Evolutionary conservation across 1,284 basidiomycete genomes (phyloP), one percentile per base, ranked within the genome.

Genomic region (Tilletia caries): DNA sequence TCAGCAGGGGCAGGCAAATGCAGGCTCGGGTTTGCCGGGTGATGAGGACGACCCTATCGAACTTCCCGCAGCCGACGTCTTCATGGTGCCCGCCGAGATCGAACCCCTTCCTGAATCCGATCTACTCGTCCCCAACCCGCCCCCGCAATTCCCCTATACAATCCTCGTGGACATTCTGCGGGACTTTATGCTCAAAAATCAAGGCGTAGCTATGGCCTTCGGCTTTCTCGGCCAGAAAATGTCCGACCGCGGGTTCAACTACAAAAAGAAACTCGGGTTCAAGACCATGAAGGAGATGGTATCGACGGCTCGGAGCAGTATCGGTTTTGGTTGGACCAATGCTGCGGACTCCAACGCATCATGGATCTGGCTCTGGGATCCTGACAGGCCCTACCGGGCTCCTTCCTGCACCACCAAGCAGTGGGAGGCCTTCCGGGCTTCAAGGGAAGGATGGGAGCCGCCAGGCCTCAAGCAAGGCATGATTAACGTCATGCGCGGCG

Each of bases 351-450:
- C 52, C 6, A 58, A 58, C 25, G 29, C 3, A 13, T 58, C 52
- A 27, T 58, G 27, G n/a, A 20, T 58, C 52, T 58, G 52, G 52
- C 52, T 58, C 27, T 27, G n/a, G 23, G 52, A 58, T 27, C 52
- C 52, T 4, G n/a, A 58, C 23, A 25, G 25, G 25, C 52, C 52
- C 15, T 29, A 27, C 23, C 10, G 52, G 27, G 29, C 6, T 5
- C 23, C 15, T 27, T 50, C 46, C 20, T 50, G 46, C 46, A 5
- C 46, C 20, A 4, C 15, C n/a, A 4, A n/a, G 20, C 52, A 58
- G 18, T 58, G 52, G 52, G 18, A 27, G 13, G 52, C 20, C n/a
- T 58, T 58, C 27, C n/a, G n/a, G 23, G n/a, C 23, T 5, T 12
- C n/a, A 13, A n/a, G 27, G 3, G 3, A 5, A 4, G 27, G 27